These are phyloP conservation scores for Russula virescens DNA, from an alignment of 768 basidiomycete species.

Conservation along the genomic window DNA sequence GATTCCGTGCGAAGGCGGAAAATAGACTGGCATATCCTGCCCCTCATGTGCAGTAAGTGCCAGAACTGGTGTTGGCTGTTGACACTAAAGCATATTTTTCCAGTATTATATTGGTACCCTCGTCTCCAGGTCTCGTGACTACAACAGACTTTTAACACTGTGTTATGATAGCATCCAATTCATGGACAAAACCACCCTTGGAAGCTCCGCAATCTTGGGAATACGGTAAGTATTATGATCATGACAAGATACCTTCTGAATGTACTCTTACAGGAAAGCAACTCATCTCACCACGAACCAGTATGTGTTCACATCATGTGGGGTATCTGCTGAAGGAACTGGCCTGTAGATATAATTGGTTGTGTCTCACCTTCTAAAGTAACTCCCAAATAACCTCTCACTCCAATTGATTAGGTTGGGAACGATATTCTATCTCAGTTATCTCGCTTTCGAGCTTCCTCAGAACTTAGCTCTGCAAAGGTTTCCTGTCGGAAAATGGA, in stretches of 20 bases:
- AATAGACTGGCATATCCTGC: constrained; percentile 62
- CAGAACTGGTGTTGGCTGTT: not conserved
- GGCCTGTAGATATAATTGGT: constrained; percentile 60
- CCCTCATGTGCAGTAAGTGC: constrained; percentile 64
- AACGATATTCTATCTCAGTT: constrained; percentile 68
- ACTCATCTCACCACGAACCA: constrained; percentile 61
- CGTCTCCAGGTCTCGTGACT: not conserved
- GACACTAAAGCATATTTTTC: constrained; percentile 1
- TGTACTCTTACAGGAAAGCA: constrained; percentile 38
- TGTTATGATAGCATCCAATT: constrained; percentile 58
- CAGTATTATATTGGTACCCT: constrained; percentile 52
- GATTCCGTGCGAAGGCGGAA: constrained; percentile 38
- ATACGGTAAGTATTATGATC: constrained; percentile 43
- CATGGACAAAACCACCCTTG: constrained; percentile 73
- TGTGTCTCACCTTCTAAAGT: not conserved
- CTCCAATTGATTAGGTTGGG: constrained; percentile 47
- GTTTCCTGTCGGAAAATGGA: constrained; percentile 76
- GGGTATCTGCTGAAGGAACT: not conserved
- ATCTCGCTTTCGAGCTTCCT: constrained; percentile 66
- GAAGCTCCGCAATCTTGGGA: constrained; percentile 61
- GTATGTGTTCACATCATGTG: constrained; percentile 34
- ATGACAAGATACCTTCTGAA: not conserved
- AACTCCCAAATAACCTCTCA: too few species aligned
- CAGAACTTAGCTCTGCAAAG: constrained; percentile 67
- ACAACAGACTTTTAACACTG: constrained; percentile 12